Base-by-base conservation (phyloP, 2,329 filamentous ascomycete genomes). In the Stagonosporopsis tanaceti region DNA sequence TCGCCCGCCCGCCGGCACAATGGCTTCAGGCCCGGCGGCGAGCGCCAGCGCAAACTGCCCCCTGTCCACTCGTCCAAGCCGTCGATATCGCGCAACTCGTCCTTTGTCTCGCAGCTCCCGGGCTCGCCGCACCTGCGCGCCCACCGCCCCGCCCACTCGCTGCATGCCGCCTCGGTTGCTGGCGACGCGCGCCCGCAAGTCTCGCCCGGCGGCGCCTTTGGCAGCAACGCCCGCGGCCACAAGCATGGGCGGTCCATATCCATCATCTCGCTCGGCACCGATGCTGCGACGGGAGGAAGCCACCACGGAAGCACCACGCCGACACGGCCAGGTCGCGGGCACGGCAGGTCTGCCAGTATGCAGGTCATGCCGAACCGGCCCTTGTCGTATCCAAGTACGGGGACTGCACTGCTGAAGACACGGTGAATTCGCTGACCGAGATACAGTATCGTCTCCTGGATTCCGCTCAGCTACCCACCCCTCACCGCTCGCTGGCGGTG, bases 331-430 rank as follows among this genome's bases (percentile, higher is more conserved):
- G 72, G 70, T 17, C 86, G 87, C 66, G 85, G 88, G 4, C 93
- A 97, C 80, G 87, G 83, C 45, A 85, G 93, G 50, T 92, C 92
- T 35, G 87, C 91, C 24, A 97, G 93, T 79, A 78, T 96, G 58
- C 93, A 96, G 74, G 89, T 94, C 64, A 73, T 86, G 61, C 81
- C 87, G 44, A 82, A 72, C 50, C 64, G 71, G 27, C 73, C 70
- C 42, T 73, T 63, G 48, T 65, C 69, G n/a, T 73, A 72, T 60
- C 65, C 72, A 66, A 68, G 72, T 72, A 72, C 44, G 47, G 25
- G 22, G 41, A 34, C 15, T 44, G 24, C 47, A 53, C 15, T 44
- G 24, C 48, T 52, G 22, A 30, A 32, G 17, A 12, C 20, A 47
- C 34, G 37, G 41, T 51, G 38, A 35, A 27, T 35, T 42, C 32